A percentile compares a stretch with the other conserved stretches of the same genome.
Conservation (phyloP, 192 early-diverging fungal species). For the Rhizophagus prolifer region DNA sequence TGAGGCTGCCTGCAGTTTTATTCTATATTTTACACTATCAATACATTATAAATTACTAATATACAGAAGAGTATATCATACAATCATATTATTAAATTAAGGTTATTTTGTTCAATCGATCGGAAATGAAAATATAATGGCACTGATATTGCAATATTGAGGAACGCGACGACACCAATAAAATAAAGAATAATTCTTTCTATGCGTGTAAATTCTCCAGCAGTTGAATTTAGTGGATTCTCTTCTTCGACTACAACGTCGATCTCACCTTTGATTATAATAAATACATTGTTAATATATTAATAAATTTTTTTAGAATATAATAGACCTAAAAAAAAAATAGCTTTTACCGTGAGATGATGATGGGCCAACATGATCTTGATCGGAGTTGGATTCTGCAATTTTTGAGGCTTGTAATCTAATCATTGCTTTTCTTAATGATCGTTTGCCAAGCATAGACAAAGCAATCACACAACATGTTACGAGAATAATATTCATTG, state of each 20-base stretch:
- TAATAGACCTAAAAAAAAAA: slow-evolving; percentile 20
- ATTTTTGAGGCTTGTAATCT: slow-evolving; percentile 30
- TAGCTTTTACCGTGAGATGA: not conserved
- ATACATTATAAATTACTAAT: not conserved
- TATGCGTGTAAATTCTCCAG: slow-evolving; percentile 38
- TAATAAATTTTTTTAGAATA: slow-evolving; percentile 21
- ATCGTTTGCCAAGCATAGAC: slow-evolving; percentile 45
- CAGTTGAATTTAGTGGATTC: not conserved
- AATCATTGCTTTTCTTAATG: slow-evolving; percentile 41
- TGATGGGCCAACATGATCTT: not conserved
- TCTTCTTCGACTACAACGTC: slow-evolving; percentile 21
- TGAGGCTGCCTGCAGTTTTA: too few relatives aligned
- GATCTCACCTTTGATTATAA: not conserved
- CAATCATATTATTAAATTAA: not conserved
- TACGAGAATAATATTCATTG: slow-evolving; percentile 46
- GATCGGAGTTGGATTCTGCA: slow-evolving; percentile 31
- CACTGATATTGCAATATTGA: slow-evolving; percentile 39
- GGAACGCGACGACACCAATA: slow-evolving; percentile 33
- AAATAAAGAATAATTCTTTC: slow-evolving; percentile 37
- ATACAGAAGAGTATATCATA: not conserved
- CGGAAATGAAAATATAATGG: slow-evolving; percentile 41
- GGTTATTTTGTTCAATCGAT: not conserved
- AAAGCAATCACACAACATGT: slow-evolving; percentile 39
- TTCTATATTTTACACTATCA: not conserved
- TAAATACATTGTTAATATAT: not conserved